These are phyloP conservation scores for Puccinia horiana DNA, from an alignment of 1,284 basidiomycete genomes.

Conservation along the genomic window DNA sequence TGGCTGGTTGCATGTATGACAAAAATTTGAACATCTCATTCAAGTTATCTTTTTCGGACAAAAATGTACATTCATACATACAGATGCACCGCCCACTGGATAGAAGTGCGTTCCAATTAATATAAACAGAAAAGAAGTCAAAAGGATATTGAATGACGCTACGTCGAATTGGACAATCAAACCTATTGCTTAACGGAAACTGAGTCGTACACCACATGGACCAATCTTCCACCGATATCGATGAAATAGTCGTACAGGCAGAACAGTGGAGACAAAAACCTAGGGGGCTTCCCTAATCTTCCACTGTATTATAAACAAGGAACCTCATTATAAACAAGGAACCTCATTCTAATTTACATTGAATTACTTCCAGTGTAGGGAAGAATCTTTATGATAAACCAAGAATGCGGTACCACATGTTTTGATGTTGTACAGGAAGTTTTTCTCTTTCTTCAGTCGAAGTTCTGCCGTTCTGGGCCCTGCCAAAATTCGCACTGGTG, in stretches of 20 bases:
- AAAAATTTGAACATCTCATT: constrained; percentile 7
- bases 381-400: too few relatives aligned
- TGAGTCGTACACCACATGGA: constrained; percentile 13
- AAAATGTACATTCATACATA: neutral
- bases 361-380: too few relatives aligned
- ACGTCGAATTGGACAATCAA: neutral
- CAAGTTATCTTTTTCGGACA: neutral
- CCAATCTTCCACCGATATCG: neutral
- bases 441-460: too few relatives aligned
- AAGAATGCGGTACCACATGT: too few relatives aligned
- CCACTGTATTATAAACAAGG: neutral
- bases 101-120: neutral
- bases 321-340: neutral
- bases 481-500: too few relatives aligned
- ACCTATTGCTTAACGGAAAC: neutral
- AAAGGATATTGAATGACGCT: neutral
- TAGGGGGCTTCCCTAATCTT: neutral
- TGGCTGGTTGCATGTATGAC: constrained; percentile 9
- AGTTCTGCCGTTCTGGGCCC: too few relatives aligned
- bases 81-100: neutral
- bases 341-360: too few relatives aligned
- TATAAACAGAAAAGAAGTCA: neutral
- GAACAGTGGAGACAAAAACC: neutral
- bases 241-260: neutral
- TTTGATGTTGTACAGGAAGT: too few relatives aligned